Conservation (phyloP, 352 stramenopile genomes). For the Pythium folliculosum region DNA sequence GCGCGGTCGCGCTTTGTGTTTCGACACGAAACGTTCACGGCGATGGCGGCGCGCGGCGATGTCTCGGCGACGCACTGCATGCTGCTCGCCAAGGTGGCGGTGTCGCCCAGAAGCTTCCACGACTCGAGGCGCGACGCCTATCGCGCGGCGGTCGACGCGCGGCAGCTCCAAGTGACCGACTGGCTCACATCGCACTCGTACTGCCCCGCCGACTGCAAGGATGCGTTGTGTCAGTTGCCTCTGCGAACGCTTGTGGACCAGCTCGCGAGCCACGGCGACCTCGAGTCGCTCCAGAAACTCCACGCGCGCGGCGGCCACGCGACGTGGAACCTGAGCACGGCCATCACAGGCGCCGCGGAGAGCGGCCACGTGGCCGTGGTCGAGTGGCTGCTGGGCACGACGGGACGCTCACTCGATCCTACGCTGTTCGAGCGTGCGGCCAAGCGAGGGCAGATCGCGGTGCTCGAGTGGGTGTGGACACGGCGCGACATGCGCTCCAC, state of each 20-base stretch:
- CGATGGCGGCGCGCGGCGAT: background rate
- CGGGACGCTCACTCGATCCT: background rate
- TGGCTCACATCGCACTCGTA: background rate
- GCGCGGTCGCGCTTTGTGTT: background rate
- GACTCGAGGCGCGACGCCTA: background rate
- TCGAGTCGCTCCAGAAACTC: background rate
- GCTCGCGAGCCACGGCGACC: slow-evolving; percentile 1
- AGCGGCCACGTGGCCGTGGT: background rate
- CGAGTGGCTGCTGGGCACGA: background rate
- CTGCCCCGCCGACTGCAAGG: background rate
- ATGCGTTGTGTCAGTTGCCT: no score
- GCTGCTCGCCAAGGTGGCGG: background rate
- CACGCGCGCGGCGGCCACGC: background rate
- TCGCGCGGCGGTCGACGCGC: background rate
- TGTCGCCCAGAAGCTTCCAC: background rate
- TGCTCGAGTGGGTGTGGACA: background rate
- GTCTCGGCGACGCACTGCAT: background rate
- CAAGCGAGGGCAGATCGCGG: background rate
- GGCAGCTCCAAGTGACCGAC: background rate
- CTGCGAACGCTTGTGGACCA: background rate
- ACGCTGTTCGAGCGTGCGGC: background rate
- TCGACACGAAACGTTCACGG: background rate
- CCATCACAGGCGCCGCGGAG: background rate
- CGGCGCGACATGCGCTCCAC: background rate
- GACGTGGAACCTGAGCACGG: background rate